Percentiles rank a stretch among this genome's conserved stretches.
These are phyloP conservation scores for Aspergillus glaucus DNA, from an alignment of 2,329 filamentous ascomycete genomes.

Conservation along the genomic window DNA sequence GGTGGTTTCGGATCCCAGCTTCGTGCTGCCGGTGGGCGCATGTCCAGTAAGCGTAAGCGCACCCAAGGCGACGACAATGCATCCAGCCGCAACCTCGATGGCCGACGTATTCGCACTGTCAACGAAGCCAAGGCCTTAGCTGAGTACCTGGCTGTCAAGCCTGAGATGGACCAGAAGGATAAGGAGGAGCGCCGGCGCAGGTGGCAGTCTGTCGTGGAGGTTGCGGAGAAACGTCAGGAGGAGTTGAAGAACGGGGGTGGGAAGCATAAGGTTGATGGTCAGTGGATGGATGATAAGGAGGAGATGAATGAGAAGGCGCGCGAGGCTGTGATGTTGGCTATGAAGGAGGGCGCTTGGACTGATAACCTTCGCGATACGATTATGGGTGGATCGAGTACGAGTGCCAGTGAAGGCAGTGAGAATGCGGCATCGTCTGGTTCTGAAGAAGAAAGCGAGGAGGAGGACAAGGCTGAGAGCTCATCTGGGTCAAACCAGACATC, in stretches of 20 bases:
- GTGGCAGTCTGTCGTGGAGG: constrained; percentile 83
- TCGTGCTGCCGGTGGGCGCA: constrained; percentile 91
- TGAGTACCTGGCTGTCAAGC: constrained; percentile 90
- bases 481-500: constrained; percentile 20
- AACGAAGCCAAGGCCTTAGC: constrained; percentile 93
- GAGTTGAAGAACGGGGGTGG: constrained; percentile 71
- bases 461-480: constrained; percentile 28
- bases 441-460: constrained; percentile 33
- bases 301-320: constrained; percentile 78
- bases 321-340: constrained; percentile 66
- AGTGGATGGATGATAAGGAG: constrained; percentile 94
- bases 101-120: constrained; percentile 80
- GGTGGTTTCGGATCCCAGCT: constrained; percentile 97
- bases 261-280: constrained; percentile 66
- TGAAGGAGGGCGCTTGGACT: constrained; percentile 54
- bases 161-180: constrained; percentile 93
- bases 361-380: constrained; percentile 36
- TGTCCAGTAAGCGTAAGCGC: constrained; percentile 91
- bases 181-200: constrained; percentile 74
- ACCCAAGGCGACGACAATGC: constrained; percentile 76
- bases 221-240: constrained; percentile 74
- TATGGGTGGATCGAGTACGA: constrained; percentile 31
- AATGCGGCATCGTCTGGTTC: constrained; percentile 24
- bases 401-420: constrained; percentile 34
- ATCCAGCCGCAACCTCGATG: constrained; percentile 89